Evolutionary conservation across 1,284 basidiomycete genomes (phyloP), one percentile per base, ranked within the genome.

Genomic region (Fomitopsis betulina): DNA sequence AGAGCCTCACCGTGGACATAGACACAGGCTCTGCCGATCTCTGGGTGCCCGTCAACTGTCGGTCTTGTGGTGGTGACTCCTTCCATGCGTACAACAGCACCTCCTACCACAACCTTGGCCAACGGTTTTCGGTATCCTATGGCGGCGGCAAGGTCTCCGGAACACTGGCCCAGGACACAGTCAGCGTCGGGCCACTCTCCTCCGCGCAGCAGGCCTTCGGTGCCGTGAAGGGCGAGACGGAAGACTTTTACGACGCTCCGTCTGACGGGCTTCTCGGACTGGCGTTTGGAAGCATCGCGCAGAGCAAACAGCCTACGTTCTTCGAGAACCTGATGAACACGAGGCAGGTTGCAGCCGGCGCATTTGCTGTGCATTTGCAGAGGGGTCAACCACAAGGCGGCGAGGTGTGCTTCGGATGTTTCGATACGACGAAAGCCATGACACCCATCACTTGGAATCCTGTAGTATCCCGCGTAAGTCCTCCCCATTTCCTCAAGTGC

Each of bases 21-120:
- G 84, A 86, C 65, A 86, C 84, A 2, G 85, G 85, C 51, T 84
- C 82, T 4, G 76, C 84, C 27, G 84, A 86, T 64, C 71, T 81
- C 19, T 86, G 83, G 82, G 63, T 83, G 13, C 75, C 80, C 17
- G 71, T 72, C 13, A 60, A 69, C 39, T 84, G 83, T 62, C 32
- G 51, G 1, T 27, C 65, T 19, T 86, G 82, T 60, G 60, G 60
- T 13, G 68, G 69, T 43, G 63, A 64, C 9, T 72, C 76, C 57
- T 84, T 79, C 62, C 63, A 73, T 27, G 58, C 73, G 2, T 58
- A 47, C 8, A 58, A 62, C 17, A 85, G 82, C 62, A 71, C 68
- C 5, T 79, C 81, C 2, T 83, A 72, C 65, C 58, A 52, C 3
- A 62, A 71, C 33, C 68, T 67, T 2, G 68, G 62, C 15, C 56